Conservation (phyloP, 2,329 filamentous ascomycete species). For the Tolypocladium cylindrosporum region DNA sequence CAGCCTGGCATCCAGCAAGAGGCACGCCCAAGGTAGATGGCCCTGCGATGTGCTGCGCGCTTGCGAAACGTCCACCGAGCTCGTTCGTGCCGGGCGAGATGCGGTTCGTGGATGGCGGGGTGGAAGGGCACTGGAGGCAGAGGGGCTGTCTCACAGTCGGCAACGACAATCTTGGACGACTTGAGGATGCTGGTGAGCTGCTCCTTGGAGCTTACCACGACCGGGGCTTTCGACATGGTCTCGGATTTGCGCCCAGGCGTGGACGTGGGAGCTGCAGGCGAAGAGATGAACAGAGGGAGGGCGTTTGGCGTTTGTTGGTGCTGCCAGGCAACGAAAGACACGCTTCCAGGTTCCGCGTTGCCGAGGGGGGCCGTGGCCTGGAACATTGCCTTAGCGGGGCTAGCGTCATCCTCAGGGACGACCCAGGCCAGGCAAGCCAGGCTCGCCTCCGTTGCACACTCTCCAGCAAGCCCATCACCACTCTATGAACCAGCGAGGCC, state of each 20-base stretch:
- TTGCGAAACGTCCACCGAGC: neutral
- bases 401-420: neutral
- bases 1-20: slow-evolving; percentile 4
- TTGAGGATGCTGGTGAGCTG: slow-evolving; percentile 61
- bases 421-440: too few relatives aligned
- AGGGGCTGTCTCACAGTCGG: slow-evolving; percentile 62
- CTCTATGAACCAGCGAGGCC: neutral
- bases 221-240: slow-evolving; percentile 18
- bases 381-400: neutral
- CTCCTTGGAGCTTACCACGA: slow-evolving; percentile 34
- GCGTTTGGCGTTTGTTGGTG: neutral
- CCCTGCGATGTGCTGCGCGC: neutral
- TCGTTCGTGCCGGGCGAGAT: neutral
- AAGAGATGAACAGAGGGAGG: neutral
- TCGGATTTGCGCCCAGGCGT: neutral
- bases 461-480: neutral
- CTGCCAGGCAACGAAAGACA: neutral
- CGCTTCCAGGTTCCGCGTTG: neutral
- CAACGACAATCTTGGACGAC: slow-evolving; percentile 69
- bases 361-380: neutral
- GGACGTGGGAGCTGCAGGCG: neutral
- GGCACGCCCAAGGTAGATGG: neutral
- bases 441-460: neutral
- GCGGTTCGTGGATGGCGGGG: slow-evolving; percentile 2
- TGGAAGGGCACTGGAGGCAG: neutral